Evolutionary conservation across 1,139 yeast species (phyloP).

Genomic region (Candida sp.): DNA sequence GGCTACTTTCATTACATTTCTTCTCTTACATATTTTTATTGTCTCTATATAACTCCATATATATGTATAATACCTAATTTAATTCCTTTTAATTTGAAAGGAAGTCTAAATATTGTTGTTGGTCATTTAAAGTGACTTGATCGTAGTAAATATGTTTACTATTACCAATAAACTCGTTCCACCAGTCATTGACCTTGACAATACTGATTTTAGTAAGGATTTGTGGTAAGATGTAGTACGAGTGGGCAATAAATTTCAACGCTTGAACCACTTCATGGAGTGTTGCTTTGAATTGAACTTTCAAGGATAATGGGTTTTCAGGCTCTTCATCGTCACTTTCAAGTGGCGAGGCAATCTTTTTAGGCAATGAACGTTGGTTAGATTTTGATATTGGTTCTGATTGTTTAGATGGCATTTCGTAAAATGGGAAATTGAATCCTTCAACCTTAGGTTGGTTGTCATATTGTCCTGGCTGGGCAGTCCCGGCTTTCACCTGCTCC

Average conservation of each 20-base stretch:
- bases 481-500: conserved; percentile 38
- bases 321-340: conserved; percentile 8
- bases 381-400: conserved; percentile 8
- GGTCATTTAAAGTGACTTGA: conserved; percentile 12
- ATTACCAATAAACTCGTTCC: conserved; percentile 78
- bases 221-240: conserved; percentile 71
- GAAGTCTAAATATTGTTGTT: conserved; percentile 12
- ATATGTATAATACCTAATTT: not conserved
- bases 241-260: conserved; percentile 56
- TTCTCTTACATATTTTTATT: no score
- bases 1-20: no score
- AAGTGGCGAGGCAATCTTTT: conserved; percentile 3
- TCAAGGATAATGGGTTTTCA: conserved; percentile 16
- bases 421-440: conserved; percentile 43
- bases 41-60: not conserved
- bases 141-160: conserved; percentile 15
- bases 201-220: conserved; percentile 51
- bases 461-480: conserved; percentile 41
- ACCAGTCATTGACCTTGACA: conserved; percentile 49
- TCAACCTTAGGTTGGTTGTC: conserved; percentile 23
- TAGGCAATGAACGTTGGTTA: conserved; percentile 1
- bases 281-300: conserved; percentile 52
- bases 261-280: conserved; percentile 59
- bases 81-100: not conserved
- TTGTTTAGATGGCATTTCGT: conserved; percentile 4